These are phyloP conservation scores for Suillus placidus DNA, from an alignment of 768 basidiomycete genomes.

Conservation along the genomic window DNA sequence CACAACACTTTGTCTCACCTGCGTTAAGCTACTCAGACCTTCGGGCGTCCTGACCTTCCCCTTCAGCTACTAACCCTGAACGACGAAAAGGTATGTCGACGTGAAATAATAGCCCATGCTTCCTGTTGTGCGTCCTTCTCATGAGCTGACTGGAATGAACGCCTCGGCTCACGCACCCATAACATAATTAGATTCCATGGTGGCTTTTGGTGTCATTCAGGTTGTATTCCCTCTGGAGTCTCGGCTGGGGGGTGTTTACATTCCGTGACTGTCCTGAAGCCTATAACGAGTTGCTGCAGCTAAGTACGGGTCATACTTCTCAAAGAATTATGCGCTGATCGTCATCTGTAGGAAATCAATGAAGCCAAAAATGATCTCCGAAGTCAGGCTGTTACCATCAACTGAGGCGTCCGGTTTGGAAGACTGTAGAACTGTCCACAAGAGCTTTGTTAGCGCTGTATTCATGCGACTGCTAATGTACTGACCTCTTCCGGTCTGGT, in stretches of 20 bases:
- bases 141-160: not conserved
- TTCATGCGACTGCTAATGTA: too few relatives aligned
- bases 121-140: conserved; percentile 53
- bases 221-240: conserved; percentile 74
- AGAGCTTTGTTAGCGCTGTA: too few relatives aligned
- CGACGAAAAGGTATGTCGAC: too few relatives aligned
- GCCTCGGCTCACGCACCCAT: not conserved
- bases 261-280: conserved; percentile 82
- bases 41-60: too few relatives aligned
- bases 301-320: conserved; percentile 36
- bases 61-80: too few relatives aligned
- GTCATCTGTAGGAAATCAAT: conserved; percentile 54
- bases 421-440: too few relatives aligned
- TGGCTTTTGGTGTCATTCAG: conserved; percentile 82
- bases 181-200: conserved; percentile 66
- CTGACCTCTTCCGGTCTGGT: too few relatives aligned
- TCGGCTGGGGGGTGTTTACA: conserved; percentile 74
- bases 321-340: not conserved
- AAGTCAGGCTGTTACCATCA: conserved; percentile 61
- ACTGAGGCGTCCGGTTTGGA: conserved; percentile 43
- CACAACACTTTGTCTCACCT: too few relatives aligned
- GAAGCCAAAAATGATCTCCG: conserved; percentile 60
- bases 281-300: conserved; percentile 66
- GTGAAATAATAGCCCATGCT: too few relatives aligned
- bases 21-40: too few relatives aligned